phyloP scores from a whole-genome alignment of 805 yeast species.

The Saccharomycopsis vini region DNA sequence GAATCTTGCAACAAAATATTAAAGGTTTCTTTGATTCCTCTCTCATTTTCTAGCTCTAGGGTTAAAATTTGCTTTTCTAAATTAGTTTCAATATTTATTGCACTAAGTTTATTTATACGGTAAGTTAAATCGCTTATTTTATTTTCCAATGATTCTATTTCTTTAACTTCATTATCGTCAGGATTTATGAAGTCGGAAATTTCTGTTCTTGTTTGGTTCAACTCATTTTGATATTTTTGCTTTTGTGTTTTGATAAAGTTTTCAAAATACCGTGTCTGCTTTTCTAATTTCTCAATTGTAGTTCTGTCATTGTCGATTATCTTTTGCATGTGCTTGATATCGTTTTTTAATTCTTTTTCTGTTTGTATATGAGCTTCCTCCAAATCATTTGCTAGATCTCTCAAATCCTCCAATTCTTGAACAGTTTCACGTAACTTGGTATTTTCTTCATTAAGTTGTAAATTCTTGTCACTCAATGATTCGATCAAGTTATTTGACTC shows the following conservation, averaged over 20 bases:
- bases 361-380: conserved; percentile 35
- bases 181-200: not conserved
- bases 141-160: not conserved
- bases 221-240: conserved; percentile 2
- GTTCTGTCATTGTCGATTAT: conserved; percentile 5
- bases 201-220: conserved; percentile 3
- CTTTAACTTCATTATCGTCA: not conserved
- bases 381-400: conserved; percentile 39
- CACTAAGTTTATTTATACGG: conserved; percentile 1
- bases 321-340: conserved; percentile 17
- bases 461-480: conserved; percentile 29
- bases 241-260: conserved; percentile 2
- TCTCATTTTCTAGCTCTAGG: not conserved
- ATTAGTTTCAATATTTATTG: not conserved
- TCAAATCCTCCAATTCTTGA: conserved; percentile 40
- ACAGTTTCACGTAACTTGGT: conserved; percentile 30
- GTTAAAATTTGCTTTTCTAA: not conserved
- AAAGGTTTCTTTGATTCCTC: not conserved
- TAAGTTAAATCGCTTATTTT: conserved; percentile 4
- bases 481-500: conserved; percentile 29
- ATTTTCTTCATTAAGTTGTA: conserved; percentile 29
- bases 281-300: conserved; percentile 6
- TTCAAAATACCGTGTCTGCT: conserved; percentile 5
- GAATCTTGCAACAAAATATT: not conserved
- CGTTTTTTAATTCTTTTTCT: conserved; percentile 35